Evolutionary conservation across 2,329 filamentous ascomycete genomes (phyloP).

Genomic region (Penicillium sp.): DNA sequence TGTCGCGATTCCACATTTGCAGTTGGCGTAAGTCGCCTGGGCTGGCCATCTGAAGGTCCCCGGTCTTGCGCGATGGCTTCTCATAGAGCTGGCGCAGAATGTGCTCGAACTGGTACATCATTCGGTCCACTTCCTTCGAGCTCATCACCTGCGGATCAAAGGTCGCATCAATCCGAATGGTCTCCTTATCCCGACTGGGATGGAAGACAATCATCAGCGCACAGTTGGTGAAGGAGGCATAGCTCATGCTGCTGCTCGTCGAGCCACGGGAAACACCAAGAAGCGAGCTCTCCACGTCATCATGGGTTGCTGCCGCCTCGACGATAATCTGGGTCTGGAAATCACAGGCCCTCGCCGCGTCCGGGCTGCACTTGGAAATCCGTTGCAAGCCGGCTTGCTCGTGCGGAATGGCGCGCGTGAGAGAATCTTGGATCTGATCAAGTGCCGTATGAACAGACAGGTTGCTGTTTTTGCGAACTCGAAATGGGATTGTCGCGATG

Average conservation of each 20-base stretch:
- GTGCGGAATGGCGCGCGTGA: slow-evolving; percentile 2
- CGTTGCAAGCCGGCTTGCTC: slow-evolving; percentile 5
- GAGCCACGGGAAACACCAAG: too few relatives aligned
- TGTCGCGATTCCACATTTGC: slow-evolving; percentile 5
- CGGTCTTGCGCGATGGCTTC: neutral
- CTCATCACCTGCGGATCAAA: neutral
- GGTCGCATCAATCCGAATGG: neutral
- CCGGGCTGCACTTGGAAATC: slow-evolving; percentile 2
- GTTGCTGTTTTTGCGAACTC: slow-evolving; percentile 23
- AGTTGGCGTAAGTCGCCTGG: slow-evolving; percentile 3
- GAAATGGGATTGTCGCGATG: slow-evolving; percentile 41
- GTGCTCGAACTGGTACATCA: neutral
- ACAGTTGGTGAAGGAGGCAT: neutral
- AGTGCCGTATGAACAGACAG: neutral
- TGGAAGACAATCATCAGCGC: neutral
- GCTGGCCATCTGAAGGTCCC: slow-evolving; percentile 2
- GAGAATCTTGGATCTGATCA: slow-evolving; percentile 1
- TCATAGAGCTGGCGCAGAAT: neutral
- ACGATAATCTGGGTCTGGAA: slow-evolving; percentile 6
- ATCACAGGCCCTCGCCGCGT: slow-evolving; percentile 5
- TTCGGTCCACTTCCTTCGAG: neutral
- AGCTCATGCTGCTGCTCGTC: too few relatives aligned
- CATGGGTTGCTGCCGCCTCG: neutral
- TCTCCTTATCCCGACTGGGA: neutral
- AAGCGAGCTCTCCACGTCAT: neutral